Evolutionary conservation across 176 grass and related monocot species (phyloP), one percentile per base, ranked within the genome.

Genomic region (Oryza punctata): DNA sequence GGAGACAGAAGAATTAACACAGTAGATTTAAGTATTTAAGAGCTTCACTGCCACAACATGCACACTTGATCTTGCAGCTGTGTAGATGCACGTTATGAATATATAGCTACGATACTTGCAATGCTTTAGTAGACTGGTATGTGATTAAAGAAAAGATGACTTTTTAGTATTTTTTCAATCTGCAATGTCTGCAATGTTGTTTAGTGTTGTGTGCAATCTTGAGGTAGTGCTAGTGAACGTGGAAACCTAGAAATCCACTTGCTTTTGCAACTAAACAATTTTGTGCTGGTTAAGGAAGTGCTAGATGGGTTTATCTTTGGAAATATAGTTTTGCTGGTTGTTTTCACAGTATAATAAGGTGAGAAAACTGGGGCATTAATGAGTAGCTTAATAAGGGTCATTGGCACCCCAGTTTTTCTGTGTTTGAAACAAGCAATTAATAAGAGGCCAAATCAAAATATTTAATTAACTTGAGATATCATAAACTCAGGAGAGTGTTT

Each of bases 131-230:
- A 75, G 28, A 26, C 18, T 21, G 6, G 67, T 67, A 21, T 67
- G 14, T 2, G n/a, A 2, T 60, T 40, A n/a, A 27, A 12, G 4
- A 23, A 73, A 37, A 7, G 13, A 46, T 37, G 16, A 12, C 1
- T 12, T 76, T 21, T 28, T 40, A 65, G 45, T 75, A 70, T 8
- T 71, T 70, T 71, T 70, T 78, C 35, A 26, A 75, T 74, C 60
- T 37, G 24, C 6, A 8, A 59, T 44, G 23, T 74, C 60, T 37
- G 24, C 6, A 8, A 59, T 44, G 23, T 15, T 64, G 10, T 70
- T 12, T 63, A 70, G 12, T 12, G 54, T 69, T 33, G 5, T 47
- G 11, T 78, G 28, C 71, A 70, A 45, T 54, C 33, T 64, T 32
- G 65, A 21, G 50, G 50, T 85, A 18, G 19, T 81, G 14, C 33